phyloP scores from a whole-genome alignment of 495 filamentous ascomycete species.

The Lasiosphaeris hirsuta region DNA sequence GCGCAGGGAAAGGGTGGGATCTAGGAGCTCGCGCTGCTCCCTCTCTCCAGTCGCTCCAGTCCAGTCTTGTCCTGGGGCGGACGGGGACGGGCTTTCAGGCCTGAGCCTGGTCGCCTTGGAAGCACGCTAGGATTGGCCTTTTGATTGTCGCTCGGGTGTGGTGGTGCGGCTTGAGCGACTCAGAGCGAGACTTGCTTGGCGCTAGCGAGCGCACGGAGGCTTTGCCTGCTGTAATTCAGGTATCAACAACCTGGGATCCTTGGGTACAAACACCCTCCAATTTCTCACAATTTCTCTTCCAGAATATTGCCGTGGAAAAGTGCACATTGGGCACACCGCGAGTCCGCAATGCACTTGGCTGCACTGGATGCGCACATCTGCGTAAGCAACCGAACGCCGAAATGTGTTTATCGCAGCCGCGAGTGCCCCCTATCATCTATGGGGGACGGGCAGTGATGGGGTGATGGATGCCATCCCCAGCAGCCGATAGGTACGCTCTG shows the following conservation, averaged over 20 bases:
- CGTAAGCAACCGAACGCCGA: neutral
- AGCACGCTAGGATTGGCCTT: slow-evolving; percentile 28
- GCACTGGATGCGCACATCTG: neutral
- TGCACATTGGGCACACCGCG: slow-evolving; percentile 2
- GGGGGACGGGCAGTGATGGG: no score
- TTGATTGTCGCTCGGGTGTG: slow-evolving; percentile 28
- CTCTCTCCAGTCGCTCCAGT: no score
- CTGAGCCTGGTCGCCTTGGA: slow-evolving; percentile 14
- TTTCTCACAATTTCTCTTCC: slow-evolving; percentile 14
- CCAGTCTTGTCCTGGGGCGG: slow-evolving; percentile 6
- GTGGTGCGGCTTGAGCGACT: slow-evolving; percentile 19
- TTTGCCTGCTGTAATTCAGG: slow-evolving; percentile 24
- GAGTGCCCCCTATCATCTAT: no score
- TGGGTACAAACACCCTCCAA: slow-evolving; percentile 25
- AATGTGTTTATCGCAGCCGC: no score
- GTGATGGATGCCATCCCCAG: no score
- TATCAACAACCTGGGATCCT: slow-evolving; percentile 20
- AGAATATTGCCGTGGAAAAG: slow-evolving; percentile 6
- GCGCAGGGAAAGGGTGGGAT: neutral
- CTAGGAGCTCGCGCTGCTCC: no score
- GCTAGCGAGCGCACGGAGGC: slow-evolving; percentile 25
- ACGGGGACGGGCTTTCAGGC: slow-evolving; percentile 6
- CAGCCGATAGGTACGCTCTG: no score
- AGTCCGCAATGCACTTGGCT: neutral
- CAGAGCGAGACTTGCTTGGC: slow-evolving; percentile 26